Percentiles rank a stretch among this genome's conserved stretches.
Conservation (phyloP, 2,329 filamentous ascomycete species). For the Lecanicillium sp. region DNA sequence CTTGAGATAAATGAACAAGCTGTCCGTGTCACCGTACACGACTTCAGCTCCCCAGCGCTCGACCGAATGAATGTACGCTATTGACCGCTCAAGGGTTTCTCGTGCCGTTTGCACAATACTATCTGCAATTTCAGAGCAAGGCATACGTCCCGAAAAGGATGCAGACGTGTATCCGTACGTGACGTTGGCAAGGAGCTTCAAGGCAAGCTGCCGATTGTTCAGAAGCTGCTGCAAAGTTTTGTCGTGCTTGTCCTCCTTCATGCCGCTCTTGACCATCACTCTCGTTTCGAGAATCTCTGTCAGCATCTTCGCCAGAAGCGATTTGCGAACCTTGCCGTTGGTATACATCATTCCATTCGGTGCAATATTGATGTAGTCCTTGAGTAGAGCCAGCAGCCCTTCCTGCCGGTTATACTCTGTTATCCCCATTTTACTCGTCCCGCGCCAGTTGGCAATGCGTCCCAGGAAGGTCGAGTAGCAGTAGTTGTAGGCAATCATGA, state of each 20-base stretch:
- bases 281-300: constrained; percentile 91
- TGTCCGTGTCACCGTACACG: constrained; percentile 97
- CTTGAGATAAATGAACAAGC: constrained; percentile 82
- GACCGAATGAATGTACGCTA: constrained; percentile 84
- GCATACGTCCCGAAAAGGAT: constrained; percentile 95
- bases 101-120: constrained; percentile 95
- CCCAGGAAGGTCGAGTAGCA: constrained; percentile 97
- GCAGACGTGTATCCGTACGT: constrained; percentile 98
- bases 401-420: constrained; percentile 74
- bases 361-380: constrained; percentile 82
- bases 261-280: constrained; percentile 95
- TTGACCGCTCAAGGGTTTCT: constrained; percentile 89
- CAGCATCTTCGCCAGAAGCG: constrained; percentile 90
- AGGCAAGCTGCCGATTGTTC: constrained; percentile 86
- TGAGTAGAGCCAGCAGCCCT: constrained; percentile 66
- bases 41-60: constrained; percentile 89
- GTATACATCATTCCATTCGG: constrained; percentile 97
- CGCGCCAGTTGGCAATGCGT: constrained; percentile 79
- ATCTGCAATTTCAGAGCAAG: constrained; percentile 94
- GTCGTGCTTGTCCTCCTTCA: constrained; percentile 90
- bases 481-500: constrained; percentile 99
- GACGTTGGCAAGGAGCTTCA: constrained; percentile 97
- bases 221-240: constrained; percentile 76
- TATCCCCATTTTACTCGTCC: constrained; percentile 90
- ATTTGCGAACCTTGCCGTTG: constrained; percentile 78